A percentile compares a stretch with the other conserved stretches of the same genome.
These are phyloP conservation scores for Dothideomycetes sp. DNA, from an alignment of 2,329 filamentous ascomycete genomes.

Conservation along the genomic window DNA sequence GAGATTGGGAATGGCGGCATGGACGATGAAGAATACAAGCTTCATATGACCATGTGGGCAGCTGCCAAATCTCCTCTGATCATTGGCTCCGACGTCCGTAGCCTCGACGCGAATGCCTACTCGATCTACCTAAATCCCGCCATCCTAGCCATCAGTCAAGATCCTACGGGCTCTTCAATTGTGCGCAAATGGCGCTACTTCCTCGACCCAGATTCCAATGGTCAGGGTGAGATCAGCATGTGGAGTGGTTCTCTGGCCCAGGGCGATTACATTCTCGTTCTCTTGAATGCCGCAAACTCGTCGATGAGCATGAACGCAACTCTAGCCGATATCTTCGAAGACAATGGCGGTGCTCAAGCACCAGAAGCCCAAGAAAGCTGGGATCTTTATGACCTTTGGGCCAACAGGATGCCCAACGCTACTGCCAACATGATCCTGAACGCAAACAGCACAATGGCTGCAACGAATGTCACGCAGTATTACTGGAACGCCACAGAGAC, in stretches of 20 bases:
- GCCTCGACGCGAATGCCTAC: constrained; percentile 29
- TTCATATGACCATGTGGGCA: constrained; percentile 40
- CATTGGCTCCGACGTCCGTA: constrained; percentile 34
- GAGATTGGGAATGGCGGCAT: constrained; percentile 34
- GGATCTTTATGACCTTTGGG: constrained; percentile 47
- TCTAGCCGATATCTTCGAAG: constrained; percentile 42
- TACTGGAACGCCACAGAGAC: constrained; percentile 34
- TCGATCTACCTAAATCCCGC: constrained; percentile 38
- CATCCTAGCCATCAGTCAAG: constrained; percentile 39
- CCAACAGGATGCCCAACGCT: constrained; percentile 41
- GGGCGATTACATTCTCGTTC: constrained; percentile 36
- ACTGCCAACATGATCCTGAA: constrained; percentile 21
- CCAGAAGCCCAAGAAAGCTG: constrained; percentile 28
- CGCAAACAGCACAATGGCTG: constrained; percentile 14
- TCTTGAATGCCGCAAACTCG: constrained; percentile 39
- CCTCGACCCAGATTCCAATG: constrained; percentile 29
- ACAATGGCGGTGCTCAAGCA: constrained; percentile 31
- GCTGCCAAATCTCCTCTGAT: constrained; percentile 36
- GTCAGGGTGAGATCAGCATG: constrained; percentile 36
- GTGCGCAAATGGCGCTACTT: constrained; percentile 34
- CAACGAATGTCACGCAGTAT: constrained; percentile 28
- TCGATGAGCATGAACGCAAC: constrained; percentile 37
- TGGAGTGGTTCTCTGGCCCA: constrained; percentile 38
- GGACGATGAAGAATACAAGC: constrained; percentile 29
- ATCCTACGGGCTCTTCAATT: constrained; percentile 30